A percentile compares a stretch with the other conserved stretches of the same genome.
Evolutionary conservation across 1,284 basidiomycete species (phyloP).

Genomic region (Gymnopus androsaceus): DNA sequence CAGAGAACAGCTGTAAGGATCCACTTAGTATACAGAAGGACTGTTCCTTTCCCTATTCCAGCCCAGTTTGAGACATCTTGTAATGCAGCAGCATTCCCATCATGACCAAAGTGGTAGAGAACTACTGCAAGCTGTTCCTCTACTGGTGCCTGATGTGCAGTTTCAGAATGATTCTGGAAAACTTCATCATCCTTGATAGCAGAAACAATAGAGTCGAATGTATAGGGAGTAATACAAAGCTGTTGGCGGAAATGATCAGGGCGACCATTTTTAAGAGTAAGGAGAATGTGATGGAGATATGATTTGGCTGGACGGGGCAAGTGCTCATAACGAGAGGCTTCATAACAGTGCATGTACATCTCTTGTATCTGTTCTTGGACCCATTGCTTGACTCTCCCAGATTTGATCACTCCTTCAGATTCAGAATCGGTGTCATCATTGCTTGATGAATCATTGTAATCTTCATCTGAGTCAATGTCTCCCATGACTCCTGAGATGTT

Average conservation of each 20-base stretch:
- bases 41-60: constrained; percentile 27
- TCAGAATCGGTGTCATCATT: too few relatives aligned
- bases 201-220: constrained; percentile 27
- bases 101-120: constrained; percentile 24
- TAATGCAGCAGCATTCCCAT: constrained; percentile 24
- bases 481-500: too few relatives aligned
- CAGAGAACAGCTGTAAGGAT: constrained; percentile 21
- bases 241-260: constrained; percentile 20
- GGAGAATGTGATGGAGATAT: too few relatives aligned
- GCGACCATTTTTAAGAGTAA: background rate
- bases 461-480: too few relatives aligned
- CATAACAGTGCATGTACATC: too few relatives aligned
- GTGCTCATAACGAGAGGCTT: too few relatives aligned
- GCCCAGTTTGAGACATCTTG: constrained; percentile 16
- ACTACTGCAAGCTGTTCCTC: constrained; percentile 24
- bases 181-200: constrained; percentile 22
- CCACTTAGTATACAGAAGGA: constrained; percentile 20
- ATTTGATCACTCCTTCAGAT: too few relatives aligned
- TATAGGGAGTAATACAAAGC: constrained; percentile 24
- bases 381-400: too few relatives aligned
- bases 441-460: too few relatives aligned
- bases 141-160: constrained; percentile 23
- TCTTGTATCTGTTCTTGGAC: too few relatives aligned
- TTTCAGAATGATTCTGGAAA: constrained; percentile 22
- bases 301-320: too few relatives aligned